phyloP scores from a whole-genome alignment of 352 stramenopile species.

The Phytopythium vexans region DNA sequence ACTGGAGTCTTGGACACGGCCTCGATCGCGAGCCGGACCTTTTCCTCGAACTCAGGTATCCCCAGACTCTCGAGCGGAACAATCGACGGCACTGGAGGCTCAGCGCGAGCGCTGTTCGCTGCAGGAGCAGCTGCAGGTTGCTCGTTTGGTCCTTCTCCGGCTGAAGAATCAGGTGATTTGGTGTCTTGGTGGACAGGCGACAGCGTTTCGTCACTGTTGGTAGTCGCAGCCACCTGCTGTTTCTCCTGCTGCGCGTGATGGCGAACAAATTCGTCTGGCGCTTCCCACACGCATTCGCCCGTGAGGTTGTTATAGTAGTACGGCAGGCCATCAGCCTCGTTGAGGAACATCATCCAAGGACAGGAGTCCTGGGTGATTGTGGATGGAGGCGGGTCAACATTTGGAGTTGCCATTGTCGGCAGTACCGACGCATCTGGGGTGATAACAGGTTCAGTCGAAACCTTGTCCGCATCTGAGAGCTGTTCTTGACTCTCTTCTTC shows the following conservation, averaged over 20 bases:
- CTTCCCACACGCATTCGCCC: constrained; percentile 63
- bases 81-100: not conserved
- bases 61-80: not conserved
- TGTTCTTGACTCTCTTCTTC: not conserved
- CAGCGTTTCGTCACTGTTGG: not conserved
- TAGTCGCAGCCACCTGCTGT: not conserved
- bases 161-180: not conserved
- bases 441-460: not conserved
- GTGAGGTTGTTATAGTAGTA: constrained; percentile 75
- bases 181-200: not conserved
- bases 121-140: not conserved
- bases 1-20: constrained; percentile 38
- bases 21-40: constrained; percentile 46
- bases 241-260: constrained; percentile 28
- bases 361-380: constrained; percentile 2
- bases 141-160: not conserved
- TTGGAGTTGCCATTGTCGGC: too few species aligned
- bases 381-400: too few species aligned
- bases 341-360: constrained; percentile 69
- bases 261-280: constrained; percentile 44
- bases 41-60: constrained; percentile 52
- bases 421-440: not conserved
- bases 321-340: constrained; percentile 52
- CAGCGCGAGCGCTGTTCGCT: not conserved
- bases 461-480: not conserved